Evolutionary conservation across 2,329 filamentous ascomycete genomes (phyloP).

Genomic region (Cladosporium austrohemisphaericum): DNA sequence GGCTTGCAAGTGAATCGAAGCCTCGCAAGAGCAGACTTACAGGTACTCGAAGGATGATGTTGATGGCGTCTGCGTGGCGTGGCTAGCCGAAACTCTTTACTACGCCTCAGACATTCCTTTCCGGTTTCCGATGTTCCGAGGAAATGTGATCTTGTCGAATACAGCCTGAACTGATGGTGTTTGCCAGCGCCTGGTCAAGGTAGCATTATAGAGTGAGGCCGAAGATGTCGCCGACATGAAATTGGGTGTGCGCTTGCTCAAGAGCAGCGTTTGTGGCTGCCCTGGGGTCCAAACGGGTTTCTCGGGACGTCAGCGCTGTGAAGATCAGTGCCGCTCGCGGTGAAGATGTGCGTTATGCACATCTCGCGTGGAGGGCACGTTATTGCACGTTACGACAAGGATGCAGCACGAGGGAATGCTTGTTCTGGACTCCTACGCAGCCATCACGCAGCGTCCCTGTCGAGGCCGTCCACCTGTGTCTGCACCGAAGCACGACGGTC

Average conservation of each 20-base stretch:
- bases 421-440: no score
- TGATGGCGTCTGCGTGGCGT: constrained; percentile 1
- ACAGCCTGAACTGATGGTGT: no score
- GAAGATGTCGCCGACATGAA: not conserved
- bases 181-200: no score
- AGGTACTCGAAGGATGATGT: not conserved
- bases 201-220: constrained; percentile 5
- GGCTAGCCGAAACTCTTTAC: not conserved
- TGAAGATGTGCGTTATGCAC: constrained; percentile 4
- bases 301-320: no score
- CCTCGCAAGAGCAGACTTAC: no score
- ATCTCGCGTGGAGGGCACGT: constrained; percentile 12
- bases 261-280: not conserved
- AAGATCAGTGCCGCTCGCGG: constrained; percentile 5
- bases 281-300: not conserved
- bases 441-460: no score
- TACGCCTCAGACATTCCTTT: not conserved
- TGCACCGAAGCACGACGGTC: no score
- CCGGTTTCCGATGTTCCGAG: not conserved
- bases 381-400: constrained; percentile 11
- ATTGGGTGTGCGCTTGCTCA: not conserved
- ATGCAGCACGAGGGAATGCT: constrained; percentile 9
- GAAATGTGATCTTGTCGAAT: no score
- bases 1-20: no score
- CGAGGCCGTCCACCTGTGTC: no score